Conservation (phyloP, 495 filamentous ascomycete species). For the Lasiosphaeris hirsuta region DNA sequence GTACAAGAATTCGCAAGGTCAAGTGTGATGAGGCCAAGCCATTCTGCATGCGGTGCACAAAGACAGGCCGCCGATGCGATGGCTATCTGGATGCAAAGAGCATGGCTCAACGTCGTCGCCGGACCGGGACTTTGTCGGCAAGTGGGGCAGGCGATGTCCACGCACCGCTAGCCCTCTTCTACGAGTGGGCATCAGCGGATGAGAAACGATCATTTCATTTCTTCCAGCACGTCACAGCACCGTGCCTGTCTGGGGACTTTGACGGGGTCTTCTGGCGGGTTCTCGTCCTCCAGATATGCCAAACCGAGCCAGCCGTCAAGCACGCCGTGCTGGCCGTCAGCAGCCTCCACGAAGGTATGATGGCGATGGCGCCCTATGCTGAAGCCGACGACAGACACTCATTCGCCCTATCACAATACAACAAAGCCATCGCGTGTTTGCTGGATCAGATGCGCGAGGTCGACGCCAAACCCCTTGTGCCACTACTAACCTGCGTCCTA, state of each 20-base stretch:
- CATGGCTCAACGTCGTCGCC: conserved; percentile 28
- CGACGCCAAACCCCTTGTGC: conserved; percentile 43
- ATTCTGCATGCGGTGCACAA: conserved; percentile 42
- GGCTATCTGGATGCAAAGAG: conserved; percentile 37
- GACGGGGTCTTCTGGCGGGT: conserved; percentile 56
- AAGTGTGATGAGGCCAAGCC: conserved; percentile 46
- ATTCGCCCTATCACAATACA: conserved; percentile 53
- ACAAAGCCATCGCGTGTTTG: conserved; percentile 47
- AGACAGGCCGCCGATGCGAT: conserved; percentile 45
- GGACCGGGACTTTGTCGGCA: conserved; percentile 12
- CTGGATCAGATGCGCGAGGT: conserved; percentile 38
- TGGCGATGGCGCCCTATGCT: conserved; percentile 26
- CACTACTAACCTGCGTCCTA: conserved; percentile 52
- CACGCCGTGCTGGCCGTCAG: conserved; percentile 58
- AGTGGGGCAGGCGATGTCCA: conserved; percentile 12
- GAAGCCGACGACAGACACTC: conserved; percentile 31
- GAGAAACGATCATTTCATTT: conserved; percentile 50
- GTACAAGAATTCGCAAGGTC: conserved; percentile 36
- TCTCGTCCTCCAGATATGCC: conserved; percentile 54
- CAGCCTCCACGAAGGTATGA: conserved; percentile 48
- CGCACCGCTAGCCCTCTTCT: conserved; percentile 18
- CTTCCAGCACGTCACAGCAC: conserved; percentile 48
- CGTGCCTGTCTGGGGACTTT: conserved; percentile 46
- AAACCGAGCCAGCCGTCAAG: conserved; percentile 55
- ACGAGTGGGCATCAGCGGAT: conserved; percentile 30